These are phyloP conservation scores for Emydomyces testavorans DNA, from an alignment of 2,329 filamentous ascomycete genomes.

Conservation along the genomic window DNA sequence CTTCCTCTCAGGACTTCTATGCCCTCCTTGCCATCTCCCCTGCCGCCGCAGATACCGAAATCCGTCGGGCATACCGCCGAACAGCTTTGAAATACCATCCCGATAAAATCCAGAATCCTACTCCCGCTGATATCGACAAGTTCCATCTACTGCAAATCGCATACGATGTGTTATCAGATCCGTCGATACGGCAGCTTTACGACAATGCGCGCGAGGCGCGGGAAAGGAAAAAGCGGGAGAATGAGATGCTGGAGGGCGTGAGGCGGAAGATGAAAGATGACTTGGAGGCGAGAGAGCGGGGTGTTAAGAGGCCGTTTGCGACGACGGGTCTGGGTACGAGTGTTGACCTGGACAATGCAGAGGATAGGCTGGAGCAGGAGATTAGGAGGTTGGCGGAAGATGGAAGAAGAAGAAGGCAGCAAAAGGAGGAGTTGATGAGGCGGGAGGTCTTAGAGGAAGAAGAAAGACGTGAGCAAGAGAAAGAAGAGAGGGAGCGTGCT, in stretches of 20 bases:
- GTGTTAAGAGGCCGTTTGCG: conserved; percentile 48
- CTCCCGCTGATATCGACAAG: conserved; percentile 57
- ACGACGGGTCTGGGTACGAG: conserved; percentile 21
- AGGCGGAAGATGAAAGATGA: conserved; percentile 73
- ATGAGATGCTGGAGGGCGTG: conserved; percentile 61
- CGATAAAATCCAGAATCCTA: conserved; percentile 68
- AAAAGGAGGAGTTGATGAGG: conserved; percentile 38
- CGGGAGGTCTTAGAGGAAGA: conserved; percentile 36
- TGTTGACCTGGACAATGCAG: conserved; percentile 35
- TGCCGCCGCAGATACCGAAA: conserved; percentile 56
- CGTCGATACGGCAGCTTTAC: conserved; percentile 61
- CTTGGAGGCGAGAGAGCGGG: conserved; percentile 63
- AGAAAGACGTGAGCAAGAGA: conserved; percentile 22
- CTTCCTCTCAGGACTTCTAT: conserved; percentile 62
- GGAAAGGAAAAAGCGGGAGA: conserved; percentile 56
- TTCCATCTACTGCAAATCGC: conserved; percentile 80
- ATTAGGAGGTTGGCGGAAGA: conserved; percentile 44
- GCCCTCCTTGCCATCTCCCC: conserved; percentile 57
- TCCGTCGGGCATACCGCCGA: conserved; percentile 73
- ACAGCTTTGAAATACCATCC: conserved; percentile 85
- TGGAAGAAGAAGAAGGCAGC: conserved; percentile 41
- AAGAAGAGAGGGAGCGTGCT: conserved; percentile 37
- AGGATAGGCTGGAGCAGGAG: conserved; percentile 40
- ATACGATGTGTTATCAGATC: conserved; percentile 68
- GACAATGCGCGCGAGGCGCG: conserved; percentile 63